Base-by-base conservation (phyloP, 768 basidiomycete genomes). In the Boletus speciosus region DNA sequence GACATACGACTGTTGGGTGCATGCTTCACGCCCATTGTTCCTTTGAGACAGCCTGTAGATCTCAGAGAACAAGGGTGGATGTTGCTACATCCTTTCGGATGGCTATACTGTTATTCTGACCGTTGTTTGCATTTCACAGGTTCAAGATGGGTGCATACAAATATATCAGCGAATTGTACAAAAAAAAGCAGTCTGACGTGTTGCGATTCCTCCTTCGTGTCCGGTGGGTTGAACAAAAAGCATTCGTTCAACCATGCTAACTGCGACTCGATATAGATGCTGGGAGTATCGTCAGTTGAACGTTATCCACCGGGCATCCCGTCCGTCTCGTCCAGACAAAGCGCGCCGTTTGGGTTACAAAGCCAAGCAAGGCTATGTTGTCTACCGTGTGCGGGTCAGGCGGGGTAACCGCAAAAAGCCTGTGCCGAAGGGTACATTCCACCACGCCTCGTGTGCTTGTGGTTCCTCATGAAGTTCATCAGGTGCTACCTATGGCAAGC, bases 331-430 rank as follows among this genome's bases (percentile, higher is more conserved):
- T 69, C 97, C 97, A 51, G 97, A 99, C 81, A 99, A 98, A 81
- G 97, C 97, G 59, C 90, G 97, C 71, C 88, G 95, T 61, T 80
- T 99, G 58, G 97, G 97, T 46, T 99, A 98, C 86, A 99, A 98
- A 81, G 94, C 97, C 73, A 99, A 99, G 84, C 97, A 99, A 77
- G 97, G 97, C 66, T 99, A 93, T 72, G 88, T 98, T 61, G 76
- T 99, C 78, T 99, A 99, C 80, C 92, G 97, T 67, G 79, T 99
- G 66, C 91, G 97, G 62, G 96, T 99, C 61, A 86, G 97, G 66
- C 85, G 95, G 60, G 97, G 97, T 72, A 98, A 98, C 84, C 86
- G 97, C 78, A 99, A 99, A 81, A 97, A 94, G 83, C 94, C 89
- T 59, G 96, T 90, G 56, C 90, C 90, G 66, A 99, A 99, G 82